Base-by-base conservation (phyloP, 2,329 filamentous ascomycete species). In the Botrytis tulipae region DNA sequence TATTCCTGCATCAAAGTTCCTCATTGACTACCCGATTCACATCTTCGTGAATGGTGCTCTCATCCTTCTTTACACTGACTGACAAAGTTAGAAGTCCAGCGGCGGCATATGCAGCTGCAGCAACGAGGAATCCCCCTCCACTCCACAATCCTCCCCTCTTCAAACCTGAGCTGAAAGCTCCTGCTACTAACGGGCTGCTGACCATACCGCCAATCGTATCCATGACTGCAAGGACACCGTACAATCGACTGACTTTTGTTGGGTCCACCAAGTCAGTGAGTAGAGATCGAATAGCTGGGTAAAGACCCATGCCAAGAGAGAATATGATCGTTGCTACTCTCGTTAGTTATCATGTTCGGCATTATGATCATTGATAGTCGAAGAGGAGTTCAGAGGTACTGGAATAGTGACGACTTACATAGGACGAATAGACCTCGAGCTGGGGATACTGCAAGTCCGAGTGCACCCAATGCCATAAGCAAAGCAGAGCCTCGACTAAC, bases 191-290 rank as follows among this genome's bases (percentile, higher is more conserved):
- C 0, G 87, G 87, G 1, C 83, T 82, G 0, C 83, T 84, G 8
- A 85, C 67, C 74, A 88, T 83, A 2, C 84, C 76, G n/a, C 87
- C 85, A 18, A 85, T 59, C 14, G 83, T 85, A 74, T 90, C 87
- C 46, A 86, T 78, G 37, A 88, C 82, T 3, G 84, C 83, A 16
- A 90, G 82, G 6, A 86, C 81, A 7, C 85, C 86, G 78, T 89
- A 90, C 37, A 89, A 80, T 0, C 85, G 85, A 35, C 86, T 88
- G 20, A 88, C 82, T 7, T 88, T 85, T 73, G 87, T 84, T 35
- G 84, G 83, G 76, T 87, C 86, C 20, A 90, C 85, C 18, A 89
- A 78, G 16, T 84, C 83, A 62, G 86, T 88, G n/a, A 89, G 78
- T 10, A 89, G 79, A 4, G 84, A 86, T 48, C 88, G 83, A 29